A percentile compares a stretch with the other conserved stretches of the same genome.
phyloP scores from a whole-genome alignment of 768 basidiomycete species.

The Xerocomellus intermedius region DNA sequence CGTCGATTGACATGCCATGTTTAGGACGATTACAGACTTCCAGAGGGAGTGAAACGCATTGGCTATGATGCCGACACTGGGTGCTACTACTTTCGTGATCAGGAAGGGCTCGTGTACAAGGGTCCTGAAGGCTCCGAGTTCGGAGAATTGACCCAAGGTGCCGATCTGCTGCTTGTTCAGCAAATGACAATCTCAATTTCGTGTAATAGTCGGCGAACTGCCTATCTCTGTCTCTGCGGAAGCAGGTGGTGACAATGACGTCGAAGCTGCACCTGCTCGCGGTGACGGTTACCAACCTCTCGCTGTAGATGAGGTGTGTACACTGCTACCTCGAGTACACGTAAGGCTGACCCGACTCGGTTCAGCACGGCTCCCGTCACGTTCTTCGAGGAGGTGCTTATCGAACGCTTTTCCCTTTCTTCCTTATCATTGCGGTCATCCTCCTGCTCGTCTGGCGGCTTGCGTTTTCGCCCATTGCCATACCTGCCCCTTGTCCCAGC shows the following conservation, averaged over 20 bases:
- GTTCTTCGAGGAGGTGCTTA: slow-evolving; percentile 46
- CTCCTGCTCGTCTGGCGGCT: slow-evolving; percentile 66
- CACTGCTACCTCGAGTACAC: not conserved
- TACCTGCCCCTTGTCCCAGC: slow-evolving; percentile 31
- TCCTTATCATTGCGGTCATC: slow-evolving; percentile 62
- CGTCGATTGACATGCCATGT: not conserved
- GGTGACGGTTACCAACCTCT: slow-evolving; percentile 59
- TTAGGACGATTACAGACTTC: slow-evolving; percentile 53
- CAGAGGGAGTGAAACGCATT: slow-evolving; percentile 56
- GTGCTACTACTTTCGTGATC: slow-evolving; percentile 62
- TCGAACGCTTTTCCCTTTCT: slow-evolving; percentile 67
- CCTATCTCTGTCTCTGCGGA: slow-evolving; percentile 27
- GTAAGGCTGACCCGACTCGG: slow-evolving; percentile 7
- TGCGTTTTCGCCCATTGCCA: slow-evolving; percentile 36
- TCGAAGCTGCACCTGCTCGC: slow-evolving; percentile 56
- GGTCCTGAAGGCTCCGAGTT: slow-evolving; percentile 61
- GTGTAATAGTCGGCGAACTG: slow-evolving; percentile 29
- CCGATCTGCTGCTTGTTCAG: not conserved
- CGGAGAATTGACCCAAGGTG: slow-evolving; percentile 49
- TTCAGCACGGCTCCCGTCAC: slow-evolving; percentile 33
- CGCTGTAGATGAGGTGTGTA: slow-evolving; percentile 46
- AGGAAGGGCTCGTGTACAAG: slow-evolving; percentile 53
- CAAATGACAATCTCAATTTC: not conserved
- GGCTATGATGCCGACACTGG: slow-evolving; percentile 76
- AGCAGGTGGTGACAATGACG: slow-evolving; percentile 38